Evolutionary conservation across 2,329 filamentous ascomycete genomes (phyloP).

Genomic region (Epichloe sp.): DNA sequence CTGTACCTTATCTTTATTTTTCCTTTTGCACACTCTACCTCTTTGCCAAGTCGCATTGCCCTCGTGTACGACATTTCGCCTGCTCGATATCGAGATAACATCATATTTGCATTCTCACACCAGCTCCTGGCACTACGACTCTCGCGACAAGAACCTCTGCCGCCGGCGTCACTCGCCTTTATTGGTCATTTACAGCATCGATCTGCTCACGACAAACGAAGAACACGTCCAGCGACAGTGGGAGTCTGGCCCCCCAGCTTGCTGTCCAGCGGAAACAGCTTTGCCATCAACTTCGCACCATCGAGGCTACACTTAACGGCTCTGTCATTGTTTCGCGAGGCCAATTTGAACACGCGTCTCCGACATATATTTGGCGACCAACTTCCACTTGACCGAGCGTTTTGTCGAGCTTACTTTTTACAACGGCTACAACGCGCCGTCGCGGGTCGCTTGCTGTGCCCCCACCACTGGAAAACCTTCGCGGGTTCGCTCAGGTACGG

Average conservation of each 20-base stretch:
- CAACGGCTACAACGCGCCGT: conserved; percentile 1
- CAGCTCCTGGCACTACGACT: not conserved
- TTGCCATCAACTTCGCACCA: not conserved
- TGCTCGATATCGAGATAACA: not conserved
- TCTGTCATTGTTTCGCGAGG: not conserved
- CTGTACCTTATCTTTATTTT: not conserved
- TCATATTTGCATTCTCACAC: not conserved
- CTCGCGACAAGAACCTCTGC: not conserved
- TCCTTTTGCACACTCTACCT: not conserved
- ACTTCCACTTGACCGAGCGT: not conserved
- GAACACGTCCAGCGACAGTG: not conserved
- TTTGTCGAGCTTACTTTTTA: not conserved
- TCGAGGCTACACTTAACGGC: not conserved
- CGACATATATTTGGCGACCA: not conserved
- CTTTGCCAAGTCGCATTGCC: not conserved
- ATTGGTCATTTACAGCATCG: not conserved
- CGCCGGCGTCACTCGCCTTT: not conserved
- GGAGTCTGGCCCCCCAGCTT: not conserved
- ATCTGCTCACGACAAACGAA: not conserved
- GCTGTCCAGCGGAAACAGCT: not conserved
- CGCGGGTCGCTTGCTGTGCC: conserved; percentile 1
- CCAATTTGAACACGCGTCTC: not conserved
- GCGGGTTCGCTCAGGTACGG: conserved; percentile 4
- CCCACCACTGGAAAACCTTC: conserved; percentile 3
- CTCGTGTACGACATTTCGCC: not conserved